These are phyloP conservation scores for Neodidymelliopsis sp. DNA, from an alignment of 2,329 filamentous ascomycete species.

Conservation along the genomic window DNA sequence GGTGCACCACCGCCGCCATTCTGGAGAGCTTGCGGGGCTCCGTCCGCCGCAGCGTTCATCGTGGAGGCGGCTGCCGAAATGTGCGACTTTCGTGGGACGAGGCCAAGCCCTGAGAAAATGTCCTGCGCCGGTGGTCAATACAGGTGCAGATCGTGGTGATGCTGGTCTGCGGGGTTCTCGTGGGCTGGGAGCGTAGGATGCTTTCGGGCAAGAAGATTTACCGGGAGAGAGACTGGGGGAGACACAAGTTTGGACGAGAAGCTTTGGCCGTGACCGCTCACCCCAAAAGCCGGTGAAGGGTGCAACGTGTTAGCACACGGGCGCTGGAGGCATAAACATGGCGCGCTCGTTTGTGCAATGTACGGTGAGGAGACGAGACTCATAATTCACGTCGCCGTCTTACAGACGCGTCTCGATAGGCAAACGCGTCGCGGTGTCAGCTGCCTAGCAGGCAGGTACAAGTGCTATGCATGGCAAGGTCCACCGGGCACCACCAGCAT, in stretches of 20 bases:
- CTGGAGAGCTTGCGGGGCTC: constrained; percentile 36
- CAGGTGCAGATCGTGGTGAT: constrained; percentile 1
- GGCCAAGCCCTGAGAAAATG: constrained; percentile 14
- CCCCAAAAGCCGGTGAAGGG: constrained; percentile 15
- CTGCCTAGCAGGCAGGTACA: constrained; percentile 10
- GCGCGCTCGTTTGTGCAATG: constrained; percentile 15
- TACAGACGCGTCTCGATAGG: constrained; percentile 18
- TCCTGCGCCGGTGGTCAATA: constrained; percentile 10
- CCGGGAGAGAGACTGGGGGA: constrained; percentile 13
- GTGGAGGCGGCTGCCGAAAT: constrained; percentile 30
- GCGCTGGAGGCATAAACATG: constrained; percentile 13
- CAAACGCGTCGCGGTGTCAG: constrained; percentile 25
- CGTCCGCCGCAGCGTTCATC: constrained; percentile 41
- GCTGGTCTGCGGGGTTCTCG: constrained; percentile 4
- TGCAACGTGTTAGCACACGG: constrained; percentile 19
- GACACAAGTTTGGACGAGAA: constrained; percentile 11
- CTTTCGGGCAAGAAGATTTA: constrained; percentile 5
- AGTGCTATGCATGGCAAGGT: background rate
- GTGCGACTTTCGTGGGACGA: constrained; percentile 14
- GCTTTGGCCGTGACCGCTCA: constrained; percentile 19
- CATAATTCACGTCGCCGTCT: constrained; percentile 14
- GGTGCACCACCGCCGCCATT: constrained; percentile 30
- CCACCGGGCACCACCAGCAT: constrained; percentile 1
- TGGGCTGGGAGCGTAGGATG: constrained; percentile 1
- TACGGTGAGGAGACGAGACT: constrained; percentile 11